A percentile compares a stretch with the other conserved stretches of the same genome.
Evolutionary conservation across 805 yeast species (phyloP).

Genomic region (Saccharomycopsis microspora): DNA sequence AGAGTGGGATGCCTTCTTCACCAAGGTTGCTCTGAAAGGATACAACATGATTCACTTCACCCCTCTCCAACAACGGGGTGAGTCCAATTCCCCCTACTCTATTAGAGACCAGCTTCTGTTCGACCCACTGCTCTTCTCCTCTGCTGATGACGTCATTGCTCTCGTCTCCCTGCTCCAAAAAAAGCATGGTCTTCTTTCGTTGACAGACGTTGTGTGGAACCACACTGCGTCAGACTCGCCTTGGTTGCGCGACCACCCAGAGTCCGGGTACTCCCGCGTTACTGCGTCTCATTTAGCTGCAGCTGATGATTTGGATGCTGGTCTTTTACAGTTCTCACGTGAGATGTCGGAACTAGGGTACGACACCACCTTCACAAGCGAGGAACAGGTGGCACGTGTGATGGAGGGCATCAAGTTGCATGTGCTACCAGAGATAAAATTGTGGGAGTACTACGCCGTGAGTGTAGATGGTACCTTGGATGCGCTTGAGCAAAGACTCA

Average conservation of each 20-base stretch:
- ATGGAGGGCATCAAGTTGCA: constrained; percentile 59
- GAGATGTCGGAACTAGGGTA: constrained; percentile 45
- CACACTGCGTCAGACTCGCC: constrained; percentile 87
- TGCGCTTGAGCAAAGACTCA: constrained; percentile 29
- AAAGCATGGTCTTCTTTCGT: constrained; percentile 52
- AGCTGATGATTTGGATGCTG: constrained; percentile 74
- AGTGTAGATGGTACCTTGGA: constrained; percentile 35
- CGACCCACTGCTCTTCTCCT: constrained; percentile 53
- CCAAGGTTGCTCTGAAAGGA: constrained; percentile 55
- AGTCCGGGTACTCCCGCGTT: constrained; percentile 71
- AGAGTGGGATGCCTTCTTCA: constrained; percentile 60
- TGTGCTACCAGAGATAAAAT: constrained; percentile 51
- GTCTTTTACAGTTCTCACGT: constrained; percentile 54
- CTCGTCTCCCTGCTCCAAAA: constrained; percentile 40
- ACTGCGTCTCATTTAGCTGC: constrained; percentile 85
- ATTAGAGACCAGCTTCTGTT: constrained; percentile 75
- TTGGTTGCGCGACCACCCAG: constrained; percentile 84
- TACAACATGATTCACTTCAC: constrained; percentile 96
- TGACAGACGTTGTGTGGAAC: constrained; percentile 90
- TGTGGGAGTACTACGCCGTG: constrained; percentile 86
- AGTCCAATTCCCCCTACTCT: constrained; percentile 86
- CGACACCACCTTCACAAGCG: constrained; percentile 41
- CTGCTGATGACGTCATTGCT: constrained; percentile 36
- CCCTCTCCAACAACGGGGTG: constrained; percentile 84
- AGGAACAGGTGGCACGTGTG: constrained; percentile 45